Evolutionary conservation across 1,139 yeast species (phyloP), one percentile per base, ranked within the genome.

Genomic region (Hyphopichia buzzinii): DNA sequence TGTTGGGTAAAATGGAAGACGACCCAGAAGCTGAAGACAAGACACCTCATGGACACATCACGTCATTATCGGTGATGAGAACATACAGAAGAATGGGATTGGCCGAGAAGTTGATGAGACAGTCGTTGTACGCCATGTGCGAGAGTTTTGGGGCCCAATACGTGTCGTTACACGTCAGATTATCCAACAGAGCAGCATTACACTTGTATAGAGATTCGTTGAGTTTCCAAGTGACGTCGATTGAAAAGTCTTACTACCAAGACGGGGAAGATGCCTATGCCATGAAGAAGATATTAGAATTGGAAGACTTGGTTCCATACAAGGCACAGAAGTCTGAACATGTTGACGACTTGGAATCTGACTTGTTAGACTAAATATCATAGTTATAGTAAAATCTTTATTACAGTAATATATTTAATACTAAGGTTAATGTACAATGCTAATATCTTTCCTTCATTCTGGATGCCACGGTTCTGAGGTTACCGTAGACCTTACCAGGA

Each of bases 231-330:
- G 92, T 88, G 31, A 73, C 84, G 39, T 79, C 83, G 32, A 81
- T 92, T 40, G 97, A 90, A 52, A 84, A 80, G 49, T 76, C 84
- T 15, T 92, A 94, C 59, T 92, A 92, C 56, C 97, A 92, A 40
- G 97, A 92, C 60, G 96, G 96, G 19, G 99, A 94, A 60, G 97
- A 94, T 64, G 98, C 98, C n/a, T 92, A 89, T 60, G 85, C 95
- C 29, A 92, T 92, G 98, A 81, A 79, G 55, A 83, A 84, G 52
- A 70, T 67, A 2, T 67, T 86, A 47, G 64, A 64, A 12, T 55
- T 80, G 39, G 82, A 81, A 6, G 82, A 81, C 17, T 63, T 84
- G 40, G 48, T 78, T 35, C 89, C 90, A 15, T 71, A 77, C 39
- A 59, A 62, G 34, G 76, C 75, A 42, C 81, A 77, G 47, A 63